Evolutionary conservation across 192 early-diverging fungal species (phyloP).

Genomic region (Umbelopsis sp.): DNA sequence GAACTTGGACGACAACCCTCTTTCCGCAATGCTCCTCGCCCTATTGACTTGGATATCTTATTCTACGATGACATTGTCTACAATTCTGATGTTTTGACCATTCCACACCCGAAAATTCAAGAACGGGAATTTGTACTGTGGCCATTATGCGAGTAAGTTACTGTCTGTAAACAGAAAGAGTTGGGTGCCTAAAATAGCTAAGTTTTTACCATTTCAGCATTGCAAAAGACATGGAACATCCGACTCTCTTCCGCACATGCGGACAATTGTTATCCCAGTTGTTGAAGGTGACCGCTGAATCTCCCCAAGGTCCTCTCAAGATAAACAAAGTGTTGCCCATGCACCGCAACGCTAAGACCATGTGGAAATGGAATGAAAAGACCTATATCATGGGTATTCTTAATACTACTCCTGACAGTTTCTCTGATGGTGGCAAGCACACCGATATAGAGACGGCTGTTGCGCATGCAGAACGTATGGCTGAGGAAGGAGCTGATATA

Average conservation of each 20-base stretch:
- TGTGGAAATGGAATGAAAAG: constrained; percentile 64
- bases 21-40: constrained; percentile 83
- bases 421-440: constrained; percentile 90
- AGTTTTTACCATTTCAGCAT: constrained; percentile 55
- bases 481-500: constrained; percentile 81
- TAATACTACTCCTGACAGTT: constrained; percentile 96
- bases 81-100: constrained; percentile 64
- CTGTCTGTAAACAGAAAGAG: background rate
- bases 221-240: constrained; percentile 86
- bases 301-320: constrained; percentile 32
- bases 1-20: constrained; percentile 73
- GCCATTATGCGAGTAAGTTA: constrained; percentile 87
- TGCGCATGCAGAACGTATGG: constrained; percentile 65
- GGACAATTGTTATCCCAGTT: constrained; percentile 67
- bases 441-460: constrained; percentile 64
- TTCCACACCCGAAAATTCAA: constrained; percentile 86
- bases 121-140: constrained; percentile 95
- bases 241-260: constrained; percentile 78
- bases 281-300: constrained; percentile 47
- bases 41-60: constrained; percentile 97
- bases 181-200: background rate
- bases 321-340: constrained; percentile 61
- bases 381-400: constrained; percentile 96
- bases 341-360: constrained; percentile 20
- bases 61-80: constrained; percentile 82